Evolutionary conservation across 2,329 filamentous ascomycete species (phyloP).

Genomic region (Venturia asperata): DNA sequence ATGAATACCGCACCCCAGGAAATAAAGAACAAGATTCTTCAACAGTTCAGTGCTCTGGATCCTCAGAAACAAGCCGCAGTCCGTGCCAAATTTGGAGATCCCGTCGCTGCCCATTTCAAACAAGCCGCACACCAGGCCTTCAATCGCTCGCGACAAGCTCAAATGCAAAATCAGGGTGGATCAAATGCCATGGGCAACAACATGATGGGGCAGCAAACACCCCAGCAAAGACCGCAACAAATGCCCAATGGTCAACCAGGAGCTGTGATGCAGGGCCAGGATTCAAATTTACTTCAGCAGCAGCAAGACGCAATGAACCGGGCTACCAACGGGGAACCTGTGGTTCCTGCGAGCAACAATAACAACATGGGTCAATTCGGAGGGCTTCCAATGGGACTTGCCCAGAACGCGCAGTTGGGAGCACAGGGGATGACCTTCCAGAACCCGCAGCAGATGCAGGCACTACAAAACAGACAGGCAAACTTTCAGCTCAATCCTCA

Average conservation of each 20-base stretch:
- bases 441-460: slow-evolving; percentile 12
- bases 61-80: slow-evolving; percentile 1
- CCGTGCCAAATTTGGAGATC: slow-evolving; percentile 10
- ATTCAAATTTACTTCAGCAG: slow-evolving; percentile 50
- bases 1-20: background rate
- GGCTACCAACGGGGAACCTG: slow-evolving; percentile 54
- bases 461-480: slow-evolving; percentile 35
- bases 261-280: slow-evolving; percentile 28
- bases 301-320: slow-evolving; percentile 56
- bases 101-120: background rate
- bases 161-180: background rate
- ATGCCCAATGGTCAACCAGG: slow-evolving; percentile 33
- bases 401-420: slow-evolving; percentile 31
- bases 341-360: slow-evolving; percentile 58
- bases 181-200: slow-evolving; percentile 22
- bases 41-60: background rate
- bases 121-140: slow-evolving; percentile 13
- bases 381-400: slow-evolving; percentile 25
- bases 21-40: slow-evolving; percentile 21
- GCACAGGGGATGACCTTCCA: slow-evolving; percentile 32
- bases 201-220: slow-evolving; percentile 24
- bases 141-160: background rate
- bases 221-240: slow-evolving; percentile 34
- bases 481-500: slow-evolving; percentile 24
- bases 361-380: slow-evolving; percentile 38